Evolutionary conservation across 139 green algal genomes (phyloP), one percentile per base, ranked within the genome.

Genomic region (Mesostigma viride): DNA sequence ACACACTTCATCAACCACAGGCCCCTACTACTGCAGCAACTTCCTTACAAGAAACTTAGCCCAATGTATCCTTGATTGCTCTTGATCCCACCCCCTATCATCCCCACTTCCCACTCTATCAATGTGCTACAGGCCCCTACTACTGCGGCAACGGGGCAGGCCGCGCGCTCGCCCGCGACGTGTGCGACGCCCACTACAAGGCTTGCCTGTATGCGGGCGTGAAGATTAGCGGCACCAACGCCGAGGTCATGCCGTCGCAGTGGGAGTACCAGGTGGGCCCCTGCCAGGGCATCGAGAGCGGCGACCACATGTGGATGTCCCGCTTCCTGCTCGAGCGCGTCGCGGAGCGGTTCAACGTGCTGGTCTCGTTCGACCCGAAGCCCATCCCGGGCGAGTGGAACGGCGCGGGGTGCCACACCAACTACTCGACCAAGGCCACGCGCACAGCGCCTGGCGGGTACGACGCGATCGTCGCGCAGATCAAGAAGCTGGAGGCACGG

Each of bases 211-310:
- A 84, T 36, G 83, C 93, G 2, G 93, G 93, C 62, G 79, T 99
- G 69, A 84, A 93, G 53, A 90, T 98, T 79, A 87, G 74, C 20
- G 93, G 91, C 48, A 78, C 95, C 33, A 99, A 99, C 71, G 93
- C 84, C 1, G 92, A 99, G 87, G 93, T 99, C 35, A 95, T 99
- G 87, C 91, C 93, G 24, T 48, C 14, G 14, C 70, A 77, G 71
- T 98, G 92, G 92, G 92, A 98, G 86, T 98, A 92, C 84, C 82
- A 90, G 80, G 89, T 97, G 2, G 91, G 91, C 35, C 92, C 92
- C 47, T 92, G 80, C 83, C 74, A 70, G 17, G 92, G 92, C 71
- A 97, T 97, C 65, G 73, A 78, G 27, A 81, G 75, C 46, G 89
- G 87, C 45, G 92, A 98, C 78, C 81, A 96, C 67, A 80, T 97